phyloP scores from a whole-genome alignment of 2,329 filamentous ascomycete species.

The Xylariaceae sp. region DNA sequence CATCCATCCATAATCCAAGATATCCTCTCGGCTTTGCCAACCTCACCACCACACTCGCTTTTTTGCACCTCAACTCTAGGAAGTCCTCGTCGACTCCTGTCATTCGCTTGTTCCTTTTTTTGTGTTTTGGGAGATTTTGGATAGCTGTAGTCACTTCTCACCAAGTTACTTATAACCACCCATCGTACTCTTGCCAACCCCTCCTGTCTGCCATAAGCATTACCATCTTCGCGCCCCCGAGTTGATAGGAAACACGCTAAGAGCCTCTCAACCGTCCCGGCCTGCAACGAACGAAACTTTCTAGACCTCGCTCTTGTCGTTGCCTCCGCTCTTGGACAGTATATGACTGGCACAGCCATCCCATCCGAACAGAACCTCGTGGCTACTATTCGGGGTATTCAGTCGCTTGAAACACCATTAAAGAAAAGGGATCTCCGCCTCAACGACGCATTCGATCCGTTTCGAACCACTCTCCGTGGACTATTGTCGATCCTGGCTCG shows the following conservation, averaged over 20 bases:
- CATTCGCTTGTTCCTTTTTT: conserved; percentile 64
- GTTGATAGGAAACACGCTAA: conserved; percentile 6
- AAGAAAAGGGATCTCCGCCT: conserved; percentile 29
- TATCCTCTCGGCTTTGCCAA: conserved; percentile 35
- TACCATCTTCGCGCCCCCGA: conserved; percentile 9
- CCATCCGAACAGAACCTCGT: too few relatives aligned
- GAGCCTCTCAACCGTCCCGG: background rate
- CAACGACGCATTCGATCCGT: conserved; percentile 1
- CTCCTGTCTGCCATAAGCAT: conserved; percentile 5
- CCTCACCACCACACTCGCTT: conserved; percentile 51
- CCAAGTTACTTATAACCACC: too few relatives aligned
- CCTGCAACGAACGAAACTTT: conserved; percentile 4
- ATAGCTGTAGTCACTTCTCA: conserved; percentile 11
- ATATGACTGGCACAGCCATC: conserved; percentile 22
- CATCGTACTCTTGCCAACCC: too few relatives aligned
- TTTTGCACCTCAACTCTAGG: conserved; percentile 48
- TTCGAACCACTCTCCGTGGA: too few relatives aligned
- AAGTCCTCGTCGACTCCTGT: conserved; percentile 74
- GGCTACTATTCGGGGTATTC: conserved; percentile 24
- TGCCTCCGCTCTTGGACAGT: conserved; percentile 10
- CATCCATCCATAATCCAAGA: conserved; percentile 32
- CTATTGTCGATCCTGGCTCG: too few relatives aligned
- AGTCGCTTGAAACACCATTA: conserved; percentile 35
- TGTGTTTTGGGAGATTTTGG: conserved; percentile 44
- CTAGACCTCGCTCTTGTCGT: conserved; percentile 4